Percentiles rank a stretch among this genome's conserved stretches.
phyloP scores from a whole-genome alignment of 2,329 filamentous ascomycete genomes.

The Neopestalotiopsis clavispora region DNA sequence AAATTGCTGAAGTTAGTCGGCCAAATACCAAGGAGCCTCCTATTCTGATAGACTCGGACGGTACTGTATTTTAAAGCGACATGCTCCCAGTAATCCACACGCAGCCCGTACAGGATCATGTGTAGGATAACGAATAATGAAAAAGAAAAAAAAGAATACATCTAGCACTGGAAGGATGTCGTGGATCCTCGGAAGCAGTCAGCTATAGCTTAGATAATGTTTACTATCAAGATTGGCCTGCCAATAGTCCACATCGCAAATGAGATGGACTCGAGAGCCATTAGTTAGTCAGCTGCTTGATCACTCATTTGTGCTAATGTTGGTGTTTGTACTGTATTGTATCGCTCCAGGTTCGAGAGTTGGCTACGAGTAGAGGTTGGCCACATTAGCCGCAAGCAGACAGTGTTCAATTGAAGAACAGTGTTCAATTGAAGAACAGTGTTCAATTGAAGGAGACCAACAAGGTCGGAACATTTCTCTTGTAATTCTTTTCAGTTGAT shows the following conservation, averaged over 20 bases:
- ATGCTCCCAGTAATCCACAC: not conserved
- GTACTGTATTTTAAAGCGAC: slow-evolving; percentile 81
- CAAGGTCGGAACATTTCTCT: no score
- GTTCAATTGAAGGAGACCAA: no score
- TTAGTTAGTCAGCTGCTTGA: no score
- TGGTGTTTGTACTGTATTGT: no score
- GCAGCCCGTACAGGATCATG: not conserved
- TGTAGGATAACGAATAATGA: not conserved
- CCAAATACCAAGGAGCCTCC: slow-evolving; percentile 97
- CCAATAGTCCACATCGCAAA: not conserved
- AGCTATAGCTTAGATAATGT: not conserved
- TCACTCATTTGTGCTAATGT: no score
- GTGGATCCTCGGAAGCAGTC: not conserved
- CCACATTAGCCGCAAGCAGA: no score
- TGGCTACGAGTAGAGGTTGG: no score
- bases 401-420: no score
- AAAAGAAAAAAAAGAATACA: not conserved
- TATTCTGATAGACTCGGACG: slow-evolving; percentile 94
- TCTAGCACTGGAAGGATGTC: not conserved
- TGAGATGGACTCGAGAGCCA: slow-evolving; percentile 16
- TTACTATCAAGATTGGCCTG: not conserved
- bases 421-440: no score
- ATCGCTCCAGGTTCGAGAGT: no score
- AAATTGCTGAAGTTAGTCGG: slow-evolving; percentile 92
- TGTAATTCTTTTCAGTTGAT: no score